Conservation (phyloP, 768 basidiomycete genomes). For the Cyathus striatus region DNA sequence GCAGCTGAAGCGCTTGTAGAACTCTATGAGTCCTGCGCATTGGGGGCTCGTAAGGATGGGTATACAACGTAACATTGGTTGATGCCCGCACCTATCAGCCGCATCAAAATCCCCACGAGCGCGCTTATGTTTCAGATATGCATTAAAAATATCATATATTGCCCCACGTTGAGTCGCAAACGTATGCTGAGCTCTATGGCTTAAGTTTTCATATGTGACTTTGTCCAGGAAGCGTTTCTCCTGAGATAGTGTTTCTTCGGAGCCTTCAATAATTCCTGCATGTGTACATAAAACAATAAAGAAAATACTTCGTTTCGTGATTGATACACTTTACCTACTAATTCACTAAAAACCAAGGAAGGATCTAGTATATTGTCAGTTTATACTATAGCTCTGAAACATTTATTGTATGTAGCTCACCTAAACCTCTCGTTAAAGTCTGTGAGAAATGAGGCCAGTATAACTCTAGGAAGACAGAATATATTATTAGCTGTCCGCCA, state of each 20-base stretch:
- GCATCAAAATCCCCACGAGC: slow-evolving; percentile 41
- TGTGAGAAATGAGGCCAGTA: slow-evolving; percentile 64
- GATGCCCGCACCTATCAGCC: slow-evolving; percentile 47
- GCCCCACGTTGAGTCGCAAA: slow-evolving; percentile 44
- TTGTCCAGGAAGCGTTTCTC: slow-evolving; percentile 35
- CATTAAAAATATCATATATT: slow-evolving; percentile 50
- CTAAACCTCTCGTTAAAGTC: slow-evolving; percentile 42
- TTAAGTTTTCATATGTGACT: slow-evolving; percentile 39
- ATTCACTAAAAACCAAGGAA: slow-evolving; percentile 56
- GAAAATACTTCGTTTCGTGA: no score
- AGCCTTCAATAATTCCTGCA: slow-evolving; percentile 72
- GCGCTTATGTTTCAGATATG: slow-evolving; percentile 43
- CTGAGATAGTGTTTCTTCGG: slow-evolving; percentile 40
- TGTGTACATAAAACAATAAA: no score
- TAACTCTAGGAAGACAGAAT: slow-evolving; percentile 35
- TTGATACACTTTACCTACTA: slow-evolving; percentile 48
- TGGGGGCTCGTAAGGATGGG: no score
- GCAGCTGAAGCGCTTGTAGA: slow-evolving; percentile 24
- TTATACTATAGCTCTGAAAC: not conserved
- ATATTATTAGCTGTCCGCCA: slow-evolving; percentile 32
- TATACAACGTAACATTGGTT: no score
- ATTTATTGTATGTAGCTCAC: no score
- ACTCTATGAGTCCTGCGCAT: slow-evolving; percentile 46
- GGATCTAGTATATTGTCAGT: slow-evolving; percentile 42
- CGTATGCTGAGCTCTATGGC: slow-evolving; percentile 45